A percentile compares a stretch with the other conserved stretches of the same genome.
phyloP scores from a whole-genome alignment of 2,329 filamentous ascomycete genomes.

The Epichloe elymi region DNA sequence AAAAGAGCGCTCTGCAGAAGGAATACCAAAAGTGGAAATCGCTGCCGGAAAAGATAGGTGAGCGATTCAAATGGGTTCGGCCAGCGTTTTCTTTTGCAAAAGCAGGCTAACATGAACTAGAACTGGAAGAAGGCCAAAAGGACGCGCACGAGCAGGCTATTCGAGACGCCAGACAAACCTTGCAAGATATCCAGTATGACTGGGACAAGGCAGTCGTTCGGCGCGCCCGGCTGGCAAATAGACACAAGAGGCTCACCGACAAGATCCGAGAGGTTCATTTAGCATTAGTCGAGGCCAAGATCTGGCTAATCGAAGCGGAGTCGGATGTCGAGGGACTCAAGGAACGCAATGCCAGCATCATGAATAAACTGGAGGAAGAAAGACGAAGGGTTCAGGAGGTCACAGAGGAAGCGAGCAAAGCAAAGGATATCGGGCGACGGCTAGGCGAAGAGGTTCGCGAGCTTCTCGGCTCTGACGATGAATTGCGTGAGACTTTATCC shows the following conservation, averaged over 20 bases:
- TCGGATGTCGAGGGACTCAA: constrained; percentile 66
- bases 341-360: constrained; percentile 48
- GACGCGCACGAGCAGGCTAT: constrained; percentile 18
- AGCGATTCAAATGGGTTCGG: constrained; percentile 13
- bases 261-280: constrained; percentile 48
- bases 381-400: constrained; percentile 23
- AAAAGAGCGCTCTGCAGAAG: constrained; percentile 57
- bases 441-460: constrained; percentile 24
- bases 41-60: constrained; percentile 60
- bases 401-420: constrained; percentile 23
- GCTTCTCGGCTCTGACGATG: constrained; percentile 26
- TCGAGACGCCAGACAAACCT: constrained; percentile 19
- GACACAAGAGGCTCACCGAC: constrained; percentile 46
- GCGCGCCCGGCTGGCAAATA: constrained; percentile 40
- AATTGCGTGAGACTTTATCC: constrained; percentile 27
- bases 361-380: constrained; percentile 34
- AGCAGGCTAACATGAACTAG: constrained; percentile 14
- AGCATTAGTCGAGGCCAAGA: constrained; percentile 52
- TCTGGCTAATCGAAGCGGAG: constrained; percentile 64
- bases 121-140: constrained; percentile 23
- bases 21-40: constrained; percentile 51
- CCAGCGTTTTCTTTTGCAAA: background rate
- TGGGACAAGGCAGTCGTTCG: constrained; percentile 42
- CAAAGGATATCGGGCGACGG: constrained; percentile 20
- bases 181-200: constrained; percentile 37